Evolutionary conservation across 257 asterid species (phyloP), one percentile per base, ranked within the genome.

Genomic region (Linaria vulgaris): DNA sequence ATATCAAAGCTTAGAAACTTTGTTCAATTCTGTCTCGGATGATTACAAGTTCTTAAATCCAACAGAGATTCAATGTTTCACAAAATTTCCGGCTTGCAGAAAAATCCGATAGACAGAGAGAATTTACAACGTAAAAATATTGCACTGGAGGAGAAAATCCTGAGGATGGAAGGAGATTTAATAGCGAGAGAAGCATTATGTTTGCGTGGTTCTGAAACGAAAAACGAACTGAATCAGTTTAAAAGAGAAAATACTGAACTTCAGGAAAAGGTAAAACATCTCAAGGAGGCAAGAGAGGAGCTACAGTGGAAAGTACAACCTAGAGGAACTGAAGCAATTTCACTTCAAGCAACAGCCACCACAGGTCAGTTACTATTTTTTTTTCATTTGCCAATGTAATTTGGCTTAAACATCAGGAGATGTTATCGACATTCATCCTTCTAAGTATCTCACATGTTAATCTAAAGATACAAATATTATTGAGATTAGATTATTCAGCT

Each of bases 141-240:
- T 21, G 74, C 71, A 23, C 27, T 81, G 50, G 82, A 81, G 70
- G 84, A 78, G 61, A 81, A 81, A 44, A 54, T 81, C 20, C 68
- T 78, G 27, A 56, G 84, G 78, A 72, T 81, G 8, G 84, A 78
- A 59, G 82, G 83, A 27, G 87, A 81, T 67, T 27, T 78, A 19
- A 67, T 78, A 4, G 84, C 79, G 27, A 81, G 69, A 58, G 87
- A 81, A 21, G 82, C 74, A 51, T 52, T 64, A 17, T 48, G 50
- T 37, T 47, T 60, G 21, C 59, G 61, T 20, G 70, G 66, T 19
- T 66, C 75, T 27, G 84, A 81, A 72, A 72, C 49, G 58, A 81
- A 56, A 50, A 78, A 75, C 38, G 87, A 81, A 70, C 63, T 72
- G 20, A 60, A 52, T 64, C 83, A 39, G 48, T 59, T 70, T 1